Evolutionary conservation across 2,329 filamentous ascomycete genomes (phyloP), one percentile per base, ranked within the genome.

Genomic region (Cladosporium sp.): DNA sequence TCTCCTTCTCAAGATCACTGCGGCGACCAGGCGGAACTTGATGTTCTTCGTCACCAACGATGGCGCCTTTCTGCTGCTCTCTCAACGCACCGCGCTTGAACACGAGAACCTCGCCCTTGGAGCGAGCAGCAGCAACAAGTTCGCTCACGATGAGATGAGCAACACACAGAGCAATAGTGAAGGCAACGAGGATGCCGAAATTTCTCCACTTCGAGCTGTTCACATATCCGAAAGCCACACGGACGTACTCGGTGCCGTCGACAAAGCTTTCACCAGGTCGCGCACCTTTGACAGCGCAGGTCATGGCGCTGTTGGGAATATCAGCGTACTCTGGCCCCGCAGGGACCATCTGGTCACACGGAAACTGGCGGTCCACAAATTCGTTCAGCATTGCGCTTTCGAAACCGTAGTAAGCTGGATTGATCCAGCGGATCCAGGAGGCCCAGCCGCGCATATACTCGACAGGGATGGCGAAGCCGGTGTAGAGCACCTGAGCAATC

Each of bases 361-460:
- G 74, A 57, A 86, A 88, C 0, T 80, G 70, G 1, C 80, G 83
- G 2, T 82, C 82, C 65, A 86, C 84, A 68, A 90, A 88, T 71
- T 84, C 82, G 65, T 84, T 84, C 21, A 80, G 75, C 46, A 84
- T 71, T 10, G 73, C 30, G 11, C 18, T 63, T 28, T 71, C 70
- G 61, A 70, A 68, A 1, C 58, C 66, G 49, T 69, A 71, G 14
- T 43, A 57, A 1, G 68, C 36, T 5, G 91, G 91, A 67, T 95
- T 88, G 18, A 61, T 18, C 90, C 67, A 96, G 86, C 92, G 92
- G 96, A 86, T 67, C 87, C 84, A 89, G 1, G 60, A 63, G 70
- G 89, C 89, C 91, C 92, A 96, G 1, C 81, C 85, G 7, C 90
- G 84, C 90, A 92, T 95, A 77, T 94, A 83, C 18, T 69, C 75